phyloP scores from a whole-genome alignment of 495 filamentous ascomycete species.

The Penicillium salamii region DNA sequence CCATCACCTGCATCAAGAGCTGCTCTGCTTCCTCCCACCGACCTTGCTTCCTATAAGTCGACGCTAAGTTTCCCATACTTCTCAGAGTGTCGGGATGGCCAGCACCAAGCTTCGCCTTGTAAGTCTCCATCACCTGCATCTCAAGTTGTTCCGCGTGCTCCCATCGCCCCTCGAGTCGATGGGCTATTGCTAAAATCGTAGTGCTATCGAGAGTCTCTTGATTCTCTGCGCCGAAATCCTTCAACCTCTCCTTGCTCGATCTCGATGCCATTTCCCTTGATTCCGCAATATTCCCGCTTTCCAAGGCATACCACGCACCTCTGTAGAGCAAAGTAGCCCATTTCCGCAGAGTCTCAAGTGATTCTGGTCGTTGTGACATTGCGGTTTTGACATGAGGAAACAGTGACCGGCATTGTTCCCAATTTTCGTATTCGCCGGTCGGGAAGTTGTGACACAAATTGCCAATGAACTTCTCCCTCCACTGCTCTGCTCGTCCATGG shows the following conservation, averaged over 20 bases:
- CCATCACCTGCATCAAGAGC: background rate
- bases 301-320: background rate
- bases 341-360: background rate
- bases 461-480: background rate
- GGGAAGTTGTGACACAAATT: background rate
- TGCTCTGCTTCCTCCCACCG: background rate
- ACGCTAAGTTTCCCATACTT: background rate
- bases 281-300: background rate
- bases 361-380: background rate
- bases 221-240: constrained; percentile 12
- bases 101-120: background rate
- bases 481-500: constrained; percentile 28
- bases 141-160: constrained; percentile 16
- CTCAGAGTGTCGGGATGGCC: background rate
- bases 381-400: constrained; percentile 2
- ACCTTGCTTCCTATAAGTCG: background rate
- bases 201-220: constrained; percentile 7
- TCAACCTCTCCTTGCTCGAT: background rate
- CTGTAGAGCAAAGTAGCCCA: constrained; percentile 2
- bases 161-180: constrained; percentile 21
- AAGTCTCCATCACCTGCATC: background rate
- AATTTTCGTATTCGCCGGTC: constrained; percentile 1
- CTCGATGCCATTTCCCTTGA: background rate
- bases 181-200: constrained; percentile 19
- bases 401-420: background rate